Base-by-base conservation (phyloP, 1,139 yeast genomes). In the Blastobotrys malaysiensis region DNA sequence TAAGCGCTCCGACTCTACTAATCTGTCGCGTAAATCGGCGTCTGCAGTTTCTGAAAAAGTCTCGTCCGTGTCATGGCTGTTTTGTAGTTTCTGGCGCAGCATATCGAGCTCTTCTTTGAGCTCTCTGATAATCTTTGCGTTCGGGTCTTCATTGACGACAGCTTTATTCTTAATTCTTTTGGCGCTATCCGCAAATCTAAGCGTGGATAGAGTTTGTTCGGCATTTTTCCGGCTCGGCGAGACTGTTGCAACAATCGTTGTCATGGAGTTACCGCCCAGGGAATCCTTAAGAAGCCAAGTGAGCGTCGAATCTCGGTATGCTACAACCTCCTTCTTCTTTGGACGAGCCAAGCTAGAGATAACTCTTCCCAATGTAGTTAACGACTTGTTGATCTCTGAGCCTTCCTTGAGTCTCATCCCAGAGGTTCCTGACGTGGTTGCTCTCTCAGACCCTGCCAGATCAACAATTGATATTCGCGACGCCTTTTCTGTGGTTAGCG, bases 381-480 rank as follows among this genome's bases (percentile, higher is more conserved):
- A 72, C 0, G 90, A 84, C 64, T 83, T 82, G 68, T 86, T 86
- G 62, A 86, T 86, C 56, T 82, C 79, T 2, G 82, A 75, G 1
- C 95, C 93, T 67, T 86, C 95, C 59, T 82, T 80, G 54, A 84
- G 74, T 52, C 93, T 71, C 14, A 79, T 77, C 2, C 86, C 88
- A 20, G 77, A 78, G 1, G 84, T 76, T 21, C 85, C 85, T 0
- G 88, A 80, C 20, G 81, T 77, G 9, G 72, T 65, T 9, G 84
- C 78, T 55, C 90, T 72, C 65, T 86, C 95, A 0, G 89, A 83
- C 0, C 95, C 95, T 0, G 95, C 95, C 61, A 86, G 72, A 69
- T 86, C 95, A 1, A 86, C 90, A 31, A 86, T 72, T 57, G 86
- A 77, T 43, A 86, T 74, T 56, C 81, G 78, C 1, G 90, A 83